Conservation (phyloP, 225 moss, liverwort and hornwort species). For the Pleurozium schreberi region DNA sequence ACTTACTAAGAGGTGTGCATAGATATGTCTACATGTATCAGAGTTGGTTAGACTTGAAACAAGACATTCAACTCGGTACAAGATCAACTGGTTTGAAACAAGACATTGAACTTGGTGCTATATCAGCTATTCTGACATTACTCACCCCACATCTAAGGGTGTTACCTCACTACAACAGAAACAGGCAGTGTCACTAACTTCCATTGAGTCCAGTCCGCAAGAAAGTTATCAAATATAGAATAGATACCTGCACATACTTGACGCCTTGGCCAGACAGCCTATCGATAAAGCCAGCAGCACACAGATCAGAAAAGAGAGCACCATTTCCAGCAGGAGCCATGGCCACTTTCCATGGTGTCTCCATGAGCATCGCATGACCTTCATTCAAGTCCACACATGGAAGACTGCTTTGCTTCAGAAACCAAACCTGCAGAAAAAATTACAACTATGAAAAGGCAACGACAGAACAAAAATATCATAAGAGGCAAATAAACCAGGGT, state of each 20-base stretch:
- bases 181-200: background rate
- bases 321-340: conserved; percentile 92
- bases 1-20: background rate
- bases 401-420: conserved; percentile 85
- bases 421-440: conserved; percentile 61
- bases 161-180: background rate
- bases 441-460: background rate
- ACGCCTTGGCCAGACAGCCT: conserved; percentile 53
- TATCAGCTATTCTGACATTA: background rate
- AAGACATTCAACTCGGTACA: background rate
- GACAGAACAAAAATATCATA: background rate
- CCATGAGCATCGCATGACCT: conserved; percentile 74
- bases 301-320: conserved; percentile 60
- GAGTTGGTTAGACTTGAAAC: background rate
- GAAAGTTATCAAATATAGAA: background rate
- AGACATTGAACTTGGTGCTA: background rate
- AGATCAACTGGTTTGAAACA: background rate
- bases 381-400: conserved; percentile 64
- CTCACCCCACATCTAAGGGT: background rate
- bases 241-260: conserved; percentile 69
- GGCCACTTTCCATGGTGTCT: conserved; percentile 81
- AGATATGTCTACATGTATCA: background rate
- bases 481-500: background rate
- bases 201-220: background rate
- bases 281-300: conserved; percentile 38